phyloP scores from a whole-genome alignment of 1,139 yeast genomes.

The Pichia sp. region DNA sequence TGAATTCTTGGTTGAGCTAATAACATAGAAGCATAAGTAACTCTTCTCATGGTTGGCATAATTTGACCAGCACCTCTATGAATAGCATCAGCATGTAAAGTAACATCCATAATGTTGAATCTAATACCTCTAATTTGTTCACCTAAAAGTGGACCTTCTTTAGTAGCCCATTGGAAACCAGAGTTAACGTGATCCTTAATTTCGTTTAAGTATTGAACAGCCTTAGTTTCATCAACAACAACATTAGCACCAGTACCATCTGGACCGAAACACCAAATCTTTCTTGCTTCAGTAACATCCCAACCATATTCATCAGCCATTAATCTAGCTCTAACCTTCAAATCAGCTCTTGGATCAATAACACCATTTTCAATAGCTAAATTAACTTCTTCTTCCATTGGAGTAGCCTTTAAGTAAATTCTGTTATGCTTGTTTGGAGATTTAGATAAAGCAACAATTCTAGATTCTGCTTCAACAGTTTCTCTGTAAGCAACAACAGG shows the following conservation, averaged over 20 bases:
- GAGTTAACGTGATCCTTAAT: constrained; percentile 99
- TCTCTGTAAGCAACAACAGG: constrained; percentile 99
- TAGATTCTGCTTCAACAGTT: constrained; percentile 90
- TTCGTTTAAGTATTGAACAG: constrained; percentile 98
- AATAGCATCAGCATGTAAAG: constrained; percentile 99
- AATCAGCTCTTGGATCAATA: constrained; percentile 93
- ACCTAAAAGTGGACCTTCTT: constrained; percentile 99
- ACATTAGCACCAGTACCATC: constrained; percentile 98
- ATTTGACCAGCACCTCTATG: constrained; percentile 99
- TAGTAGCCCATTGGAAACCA: constrained; percentile 99
- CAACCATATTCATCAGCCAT: constrained; percentile 99
- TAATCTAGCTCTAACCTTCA: constrained; percentile 98
- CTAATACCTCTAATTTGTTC: constrained; percentile 95
- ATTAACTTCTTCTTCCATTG: constrained; percentile 89
- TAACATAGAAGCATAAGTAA: constrained; percentile 95
- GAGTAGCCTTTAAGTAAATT: constrained; percentile 96
- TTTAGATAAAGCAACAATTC: constrained; percentile 95
- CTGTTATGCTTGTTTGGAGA: constrained; percentile 99
- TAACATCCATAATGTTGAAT: constrained; percentile 97
- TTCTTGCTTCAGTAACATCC: constrained; percentile 99
- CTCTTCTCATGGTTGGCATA: constrained; percentile 99
- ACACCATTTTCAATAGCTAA: constrained; percentile 90
- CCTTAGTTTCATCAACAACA: constrained; percentile 99
- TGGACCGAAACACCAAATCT: constrained; percentile 99
- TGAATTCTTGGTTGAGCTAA: constrained; percentile 98